A percentile compares a stretch with the other conserved stretches of the same genome.
These are phyloP conservation scores for Oryza longistaminata DNA, from an alignment of 176 grass and related monocot species.

Conservation along the genomic window DNA sequence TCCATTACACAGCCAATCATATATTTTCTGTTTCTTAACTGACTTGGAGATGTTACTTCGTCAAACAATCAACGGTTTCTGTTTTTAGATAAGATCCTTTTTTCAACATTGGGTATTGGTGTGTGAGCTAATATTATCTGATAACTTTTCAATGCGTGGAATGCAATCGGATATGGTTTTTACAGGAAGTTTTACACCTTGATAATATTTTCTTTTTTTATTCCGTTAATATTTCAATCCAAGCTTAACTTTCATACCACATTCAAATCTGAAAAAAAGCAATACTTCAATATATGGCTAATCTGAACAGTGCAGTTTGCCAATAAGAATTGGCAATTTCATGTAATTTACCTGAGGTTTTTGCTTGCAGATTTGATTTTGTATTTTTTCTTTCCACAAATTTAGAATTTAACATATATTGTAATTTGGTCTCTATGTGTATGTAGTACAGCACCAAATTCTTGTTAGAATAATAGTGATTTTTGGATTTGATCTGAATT, in stretches of 20 bases:
- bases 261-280: not conserved
- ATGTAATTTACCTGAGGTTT: not conserved
- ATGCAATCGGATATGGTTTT: not conserved
- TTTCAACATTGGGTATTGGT: not conserved
- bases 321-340: not conserved
- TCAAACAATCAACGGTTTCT: not conserved
- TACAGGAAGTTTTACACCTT: not conserved
- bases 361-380: not conserved
- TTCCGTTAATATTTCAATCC: not conserved
- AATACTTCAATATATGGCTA: not conserved
- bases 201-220: slow-evolving; percentile 10
- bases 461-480: not conserved
- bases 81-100: not conserved
- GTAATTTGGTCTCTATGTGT: not conserved
- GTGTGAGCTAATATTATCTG: not conserved
- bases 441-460: not conserved
- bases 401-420: not conserved
- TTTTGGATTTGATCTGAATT: not conserved
- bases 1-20: not conserved
- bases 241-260: too few species aligned
- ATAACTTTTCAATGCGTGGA: not conserved
- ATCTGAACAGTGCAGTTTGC: not conserved
- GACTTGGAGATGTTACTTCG: not conserved
- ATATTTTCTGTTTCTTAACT: not conserved
- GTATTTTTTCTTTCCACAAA: not conserved